phyloP scores from a whole-genome alignment of 257 asterid species.

The Knoxia roxburghii region DNA sequence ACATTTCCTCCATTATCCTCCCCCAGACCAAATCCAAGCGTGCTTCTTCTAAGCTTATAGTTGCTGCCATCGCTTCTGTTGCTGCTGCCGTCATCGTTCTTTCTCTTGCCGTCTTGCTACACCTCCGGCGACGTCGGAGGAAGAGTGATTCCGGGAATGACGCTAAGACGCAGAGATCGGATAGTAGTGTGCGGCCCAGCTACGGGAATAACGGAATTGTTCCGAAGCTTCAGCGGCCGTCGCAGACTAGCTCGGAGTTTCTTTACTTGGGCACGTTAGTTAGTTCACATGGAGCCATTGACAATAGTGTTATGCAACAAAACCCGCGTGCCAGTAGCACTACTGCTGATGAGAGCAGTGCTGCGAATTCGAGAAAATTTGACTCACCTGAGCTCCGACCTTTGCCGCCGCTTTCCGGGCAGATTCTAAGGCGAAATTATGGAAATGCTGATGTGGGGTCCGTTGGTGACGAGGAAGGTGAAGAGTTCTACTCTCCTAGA shows the following conservation, averaged over 20 bases:
- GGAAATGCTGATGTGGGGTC: conserved; percentile 38
- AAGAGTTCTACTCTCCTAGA: conserved; percentile 74
- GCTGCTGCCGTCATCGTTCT: conserved; percentile 51
- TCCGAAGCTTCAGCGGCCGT: conserved; percentile 83
- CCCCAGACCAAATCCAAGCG: conserved; percentile 47
- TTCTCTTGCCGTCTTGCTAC: conserved; percentile 50
- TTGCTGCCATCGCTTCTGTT: conserved; percentile 54
- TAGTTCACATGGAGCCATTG: conserved; percentile 50
- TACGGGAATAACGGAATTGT: conserved; percentile 19
- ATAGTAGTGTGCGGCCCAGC: conserved; percentile 29
- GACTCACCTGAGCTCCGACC: conserved; percentile 96
- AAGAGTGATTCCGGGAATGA: conserved; percentile 17
- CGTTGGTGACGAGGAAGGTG: conserved; percentile 47
- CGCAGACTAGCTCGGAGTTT: conserved; percentile 87
- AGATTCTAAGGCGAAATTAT: conserved; percentile 24
- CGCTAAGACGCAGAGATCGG: conserved; percentile 58
- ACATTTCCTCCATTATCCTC: conserved; percentile 45
- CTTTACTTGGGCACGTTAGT: conserved; percentile 87
- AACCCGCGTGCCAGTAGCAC: conserved; percentile 18
- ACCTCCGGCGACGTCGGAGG: conserved; percentile 35
- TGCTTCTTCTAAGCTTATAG: conserved; percentile 47
- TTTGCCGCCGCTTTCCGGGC: conserved; percentile 57
- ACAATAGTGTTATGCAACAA: conserved; percentile 9
- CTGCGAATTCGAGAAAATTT: conserved; percentile 37
- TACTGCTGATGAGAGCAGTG: conserved; percentile 13